Base-by-base conservation (phyloP, 2,329 filamentous ascomycete species). In the Akanthomyces lecanii region DNA sequence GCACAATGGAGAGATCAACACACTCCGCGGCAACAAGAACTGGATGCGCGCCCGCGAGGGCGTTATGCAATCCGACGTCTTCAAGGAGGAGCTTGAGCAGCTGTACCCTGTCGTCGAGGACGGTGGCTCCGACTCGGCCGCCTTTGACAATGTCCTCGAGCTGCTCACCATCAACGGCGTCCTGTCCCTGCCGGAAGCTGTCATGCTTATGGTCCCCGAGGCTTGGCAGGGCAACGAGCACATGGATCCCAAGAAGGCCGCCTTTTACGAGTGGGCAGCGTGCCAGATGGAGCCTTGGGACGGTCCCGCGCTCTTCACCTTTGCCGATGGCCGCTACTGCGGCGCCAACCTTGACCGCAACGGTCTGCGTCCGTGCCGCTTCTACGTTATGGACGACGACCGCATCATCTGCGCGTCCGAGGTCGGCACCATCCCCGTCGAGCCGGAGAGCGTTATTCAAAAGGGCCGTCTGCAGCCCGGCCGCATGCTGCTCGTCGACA, bases 201-300 rank as follows among this genome's bases (percentile, higher is more conserved):
- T 98, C 69, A 98, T 98, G 94, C 85, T 98, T 70, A 97, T 98
- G 93, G 91, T 98, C 56, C 94, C 94, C 25, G 94, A 98, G 78
- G 94, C 94, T 65, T 98, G 94, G 94, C 92, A 98, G 78, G 94
- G 93, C 65, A 97, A 97, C 76, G 81, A 87, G 44, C 82, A 87
- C 65, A 96, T 98, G 89, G 93, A 97, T 71, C 91, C 92, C 63
- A 90, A 91, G 72, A 98, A 98, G 80, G 91, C 93, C 64, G 94
- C 94, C 58, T 98, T 97, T 79, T 98, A 98, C 78, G 93, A 98
- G 76, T 98, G 94, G 92, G 94, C 94, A 71, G 93, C 92, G 68
- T 98, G 94, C 77, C 90, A 96, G 82, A 98, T 98, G 94, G 94
- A 98, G 81, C 93, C 94, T 18, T 98, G 94, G 94, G 94, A 98